Conservation (phyloP, 768 basidiomycete species). For the Amanita thiersii region DNA sequence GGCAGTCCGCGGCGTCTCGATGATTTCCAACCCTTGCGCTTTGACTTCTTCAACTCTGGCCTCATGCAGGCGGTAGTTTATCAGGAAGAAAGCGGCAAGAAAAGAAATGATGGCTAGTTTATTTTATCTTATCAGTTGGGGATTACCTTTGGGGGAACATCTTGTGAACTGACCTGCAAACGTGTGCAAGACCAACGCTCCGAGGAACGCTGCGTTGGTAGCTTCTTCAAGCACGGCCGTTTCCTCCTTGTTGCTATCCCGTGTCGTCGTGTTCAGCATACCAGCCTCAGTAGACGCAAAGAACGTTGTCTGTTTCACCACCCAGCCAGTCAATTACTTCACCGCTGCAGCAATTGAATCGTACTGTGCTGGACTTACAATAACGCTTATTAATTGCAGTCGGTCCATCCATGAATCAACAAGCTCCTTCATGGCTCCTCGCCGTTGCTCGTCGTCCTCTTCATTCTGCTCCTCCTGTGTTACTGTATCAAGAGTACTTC, state of each 20-base stretch:
- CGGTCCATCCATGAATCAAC: conserved; percentile 59
- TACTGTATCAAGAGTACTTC: too few relatives aligned
- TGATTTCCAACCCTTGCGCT: conserved; percentile 7
- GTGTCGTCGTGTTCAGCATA: conserved; percentile 37
- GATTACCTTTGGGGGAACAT: neutral
- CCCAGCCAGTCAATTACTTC: conserved; percentile 1
- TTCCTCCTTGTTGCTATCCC: conserved; percentile 12
- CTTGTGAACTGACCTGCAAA: conserved; percentile 40
- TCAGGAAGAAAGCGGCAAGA: conserved; percentile 46
- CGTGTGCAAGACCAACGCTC: conserved; percentile 46
- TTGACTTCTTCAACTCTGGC: conserved; percentile 37
- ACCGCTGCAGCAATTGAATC: neutral
- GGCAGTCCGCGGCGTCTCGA: conserved; percentile 4
- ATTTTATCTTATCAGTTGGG: neutral
- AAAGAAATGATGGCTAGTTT: conserved; percentile 32
- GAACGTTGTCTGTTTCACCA: conserved; percentile 43
- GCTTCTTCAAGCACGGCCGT: conserved; percentile 18
- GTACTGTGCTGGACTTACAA: conserved; percentile 42
- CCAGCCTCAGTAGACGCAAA: conserved; percentile 53
- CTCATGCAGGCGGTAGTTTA: conserved; percentile 45
- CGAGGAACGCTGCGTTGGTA: conserved; percentile 39
- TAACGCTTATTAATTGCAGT: conserved; percentile 51
- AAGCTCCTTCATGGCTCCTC: conserved; percentile 39
- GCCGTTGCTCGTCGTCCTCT: conserved; percentile 35
- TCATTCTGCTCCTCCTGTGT: conserved; percentile 44